A percentile compares a stretch with the other conserved stretches of the same genome.
phyloP scores from a whole-genome alignment of 2,329 filamentous ascomycete species.

The Periglandula ipomoeae region DNA sequence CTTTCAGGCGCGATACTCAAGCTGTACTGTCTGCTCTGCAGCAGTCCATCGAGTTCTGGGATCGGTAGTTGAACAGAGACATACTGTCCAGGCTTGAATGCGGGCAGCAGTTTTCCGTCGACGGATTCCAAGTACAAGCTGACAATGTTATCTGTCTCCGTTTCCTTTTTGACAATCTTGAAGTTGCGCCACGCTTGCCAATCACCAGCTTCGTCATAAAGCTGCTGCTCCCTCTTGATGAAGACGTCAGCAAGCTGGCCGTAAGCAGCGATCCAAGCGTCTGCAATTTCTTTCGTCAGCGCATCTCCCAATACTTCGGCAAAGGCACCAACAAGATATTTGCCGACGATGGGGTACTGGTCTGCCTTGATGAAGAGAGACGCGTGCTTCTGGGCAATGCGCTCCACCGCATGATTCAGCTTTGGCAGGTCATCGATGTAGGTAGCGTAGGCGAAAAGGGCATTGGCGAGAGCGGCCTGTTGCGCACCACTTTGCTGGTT shows the following conservation, averaged over 20 bases:
- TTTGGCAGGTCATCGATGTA: constrained; percentile 62
- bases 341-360: constrained; percentile 63
- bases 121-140: constrained; percentile 60
- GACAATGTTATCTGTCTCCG: constrained; percentile 51
- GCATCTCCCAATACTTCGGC: constrained; percentile 57
- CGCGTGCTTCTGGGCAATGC: constrained; percentile 69
- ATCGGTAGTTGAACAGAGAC: constrained; percentile 56
- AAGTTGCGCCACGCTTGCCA: constrained; percentile 44
- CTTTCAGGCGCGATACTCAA: constrained; percentile 48
- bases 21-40: constrained; percentile 68
- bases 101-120: constrained; percentile 47
- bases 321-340: constrained; percentile 59
- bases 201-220: constrained; percentile 44
- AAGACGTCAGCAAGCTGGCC: constrained; percentile 62
- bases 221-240: constrained; percentile 51
- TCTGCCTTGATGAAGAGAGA: constrained; percentile 60
- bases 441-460: constrained; percentile 63
- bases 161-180: constrained; percentile 49
- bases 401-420: constrained; percentile 48
- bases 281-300: constrained; percentile 55
- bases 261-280: constrained; percentile 66
- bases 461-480: constrained; percentile 56
- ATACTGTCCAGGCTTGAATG: constrained; percentile 64
- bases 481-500: constrained; percentile 62
- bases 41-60: constrained; percentile 46